Conservation (phyloP, 306 rosid genomes). For the Nissolia schottii region DNA sequence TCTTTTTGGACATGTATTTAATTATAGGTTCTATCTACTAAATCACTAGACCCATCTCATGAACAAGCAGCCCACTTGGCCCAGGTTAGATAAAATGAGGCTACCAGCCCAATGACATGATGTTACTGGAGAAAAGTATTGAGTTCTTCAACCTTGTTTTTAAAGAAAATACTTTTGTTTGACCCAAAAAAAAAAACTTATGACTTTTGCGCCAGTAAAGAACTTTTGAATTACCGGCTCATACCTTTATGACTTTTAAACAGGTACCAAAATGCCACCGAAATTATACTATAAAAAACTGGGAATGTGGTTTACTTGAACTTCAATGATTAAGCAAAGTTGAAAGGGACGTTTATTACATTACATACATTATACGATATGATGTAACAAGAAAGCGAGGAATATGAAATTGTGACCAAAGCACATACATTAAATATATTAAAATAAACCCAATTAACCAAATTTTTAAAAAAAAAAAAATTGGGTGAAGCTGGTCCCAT, state of each 20-base stretch:
- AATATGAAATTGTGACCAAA: conserved; percentile 11
- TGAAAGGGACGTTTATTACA: neutral
- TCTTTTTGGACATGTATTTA: neutral
- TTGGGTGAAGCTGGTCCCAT: neutral
- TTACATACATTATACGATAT: neutral
- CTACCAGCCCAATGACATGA: neutral
- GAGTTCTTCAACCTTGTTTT: too few species aligned
- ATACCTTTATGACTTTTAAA: too few species aligned
- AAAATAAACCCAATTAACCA: neutral
- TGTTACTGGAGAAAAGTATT: neutral
- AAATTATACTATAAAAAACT: neutral
- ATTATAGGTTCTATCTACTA: neutral
- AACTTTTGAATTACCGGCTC: too few species aligned
- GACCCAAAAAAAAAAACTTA: too few species aligned
- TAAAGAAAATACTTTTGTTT: neutral
- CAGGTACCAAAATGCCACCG: too few species aligned
- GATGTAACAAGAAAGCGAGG: neutral
- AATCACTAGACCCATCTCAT: neutral
- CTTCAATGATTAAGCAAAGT: neutral
- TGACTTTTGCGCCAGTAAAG: too few species aligned
- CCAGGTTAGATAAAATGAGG: neutral
- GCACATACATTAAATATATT: neutral
- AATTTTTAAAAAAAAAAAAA: too few species aligned
- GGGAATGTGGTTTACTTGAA: neutral
- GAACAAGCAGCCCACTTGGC: neutral